A percentile compares a stretch with the other conserved stretches of the same genome.
Evolutionary conservation across 2,329 filamentous ascomycete species (phyloP).

Genomic region (Xylaria sp.): DNA sequence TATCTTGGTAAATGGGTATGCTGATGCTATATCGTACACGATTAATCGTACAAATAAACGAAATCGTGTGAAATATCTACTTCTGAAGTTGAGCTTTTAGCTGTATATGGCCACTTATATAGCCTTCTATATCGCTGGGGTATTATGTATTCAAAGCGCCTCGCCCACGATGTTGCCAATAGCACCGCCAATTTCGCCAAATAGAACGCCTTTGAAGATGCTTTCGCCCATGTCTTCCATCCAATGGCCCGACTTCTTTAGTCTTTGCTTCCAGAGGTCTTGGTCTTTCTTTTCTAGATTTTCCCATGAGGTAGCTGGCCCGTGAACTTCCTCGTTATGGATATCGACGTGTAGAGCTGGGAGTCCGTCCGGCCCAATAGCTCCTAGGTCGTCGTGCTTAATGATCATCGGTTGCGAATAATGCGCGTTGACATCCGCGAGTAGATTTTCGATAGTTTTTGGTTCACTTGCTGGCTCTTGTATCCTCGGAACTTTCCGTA

Average conservation of each 20-base stretch:
- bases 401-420: slow-evolving; percentile 55
- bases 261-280: slow-evolving; percentile 73
- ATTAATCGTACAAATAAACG: slow-evolving; percentile 41
- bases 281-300: slow-evolving; percentile 73
- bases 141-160: slow-evolving; percentile 47
- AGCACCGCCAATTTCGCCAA: slow-evolving; percentile 75
- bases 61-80: slow-evolving; percentile 38
- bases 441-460: slow-evolving; percentile 51
- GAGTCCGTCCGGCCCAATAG: slow-evolving; percentile 42
- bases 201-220: slow-evolving; percentile 81
- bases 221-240: slow-evolving; percentile 80
- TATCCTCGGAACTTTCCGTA: slow-evolving; percentile 50
- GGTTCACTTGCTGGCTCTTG: slow-evolving; percentile 18
- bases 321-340: slow-evolving; percentile 61
- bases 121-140: slow-evolving; percentile 27
- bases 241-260: slow-evolving; percentile 80
- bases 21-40: slow-evolving; percentile 34
- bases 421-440: slow-evolving; percentile 50
- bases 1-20: slow-evolving; percentile 24
- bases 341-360: slow-evolving; percentile 55
- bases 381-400: slow-evolving; percentile 45
- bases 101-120: slow-evolving; percentile 16
- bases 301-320: slow-evolving; percentile 74
- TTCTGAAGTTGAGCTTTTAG: slow-evolving; percentile 5
- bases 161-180: slow-evolving; percentile 65